phyloP scores from a whole-genome alignment of 176 grass and related monocot genomes.

The Aegilops sharonensis region DNA sequence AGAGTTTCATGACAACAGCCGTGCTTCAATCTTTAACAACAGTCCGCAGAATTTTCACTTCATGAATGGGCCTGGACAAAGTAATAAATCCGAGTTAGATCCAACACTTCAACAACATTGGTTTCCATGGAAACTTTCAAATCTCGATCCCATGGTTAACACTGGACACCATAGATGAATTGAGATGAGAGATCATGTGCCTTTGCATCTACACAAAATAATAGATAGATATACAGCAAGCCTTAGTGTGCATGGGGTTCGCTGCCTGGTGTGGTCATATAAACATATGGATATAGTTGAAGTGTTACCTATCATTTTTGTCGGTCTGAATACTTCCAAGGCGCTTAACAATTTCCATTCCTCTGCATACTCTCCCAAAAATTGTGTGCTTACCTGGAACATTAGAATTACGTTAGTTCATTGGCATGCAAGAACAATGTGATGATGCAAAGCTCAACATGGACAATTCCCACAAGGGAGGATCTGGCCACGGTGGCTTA shows the following conservation, averaged over 20 bases:
- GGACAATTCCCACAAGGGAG: too few species aligned
- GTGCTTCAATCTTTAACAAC: constrained; percentile 76
- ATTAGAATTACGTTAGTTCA: neutral
- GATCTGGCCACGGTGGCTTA: too few species aligned
- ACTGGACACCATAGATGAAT: neutral
- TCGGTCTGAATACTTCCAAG: constrained; percentile 96
- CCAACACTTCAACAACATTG: neutral
- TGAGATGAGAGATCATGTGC: too few species aligned
- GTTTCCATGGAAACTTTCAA: too few species aligned
- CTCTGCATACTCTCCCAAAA: constrained; percentile 84
- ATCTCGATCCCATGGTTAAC: too few species aligned
- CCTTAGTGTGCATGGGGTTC: too few species aligned
- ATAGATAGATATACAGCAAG: too few species aligned
- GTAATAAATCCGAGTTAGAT: neutral
- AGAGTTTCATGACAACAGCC: neutral
- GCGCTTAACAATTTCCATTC: constrained; percentile 90
- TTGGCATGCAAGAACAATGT: neutral
- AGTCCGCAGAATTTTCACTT: constrained; percentile 83
- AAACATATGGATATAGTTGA: neutral
- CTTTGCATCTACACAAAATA: too few species aligned
- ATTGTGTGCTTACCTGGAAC: constrained; percentile 92
- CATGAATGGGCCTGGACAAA: constrained; percentile 80
- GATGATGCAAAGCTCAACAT: neutral
- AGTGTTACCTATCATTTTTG: constrained; percentile 71
- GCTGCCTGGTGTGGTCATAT: neutral